phyloP scores from a whole-genome alignment of 2,329 filamentous ascomycete genomes.

The Thermochaetoides dissita region DNA sequence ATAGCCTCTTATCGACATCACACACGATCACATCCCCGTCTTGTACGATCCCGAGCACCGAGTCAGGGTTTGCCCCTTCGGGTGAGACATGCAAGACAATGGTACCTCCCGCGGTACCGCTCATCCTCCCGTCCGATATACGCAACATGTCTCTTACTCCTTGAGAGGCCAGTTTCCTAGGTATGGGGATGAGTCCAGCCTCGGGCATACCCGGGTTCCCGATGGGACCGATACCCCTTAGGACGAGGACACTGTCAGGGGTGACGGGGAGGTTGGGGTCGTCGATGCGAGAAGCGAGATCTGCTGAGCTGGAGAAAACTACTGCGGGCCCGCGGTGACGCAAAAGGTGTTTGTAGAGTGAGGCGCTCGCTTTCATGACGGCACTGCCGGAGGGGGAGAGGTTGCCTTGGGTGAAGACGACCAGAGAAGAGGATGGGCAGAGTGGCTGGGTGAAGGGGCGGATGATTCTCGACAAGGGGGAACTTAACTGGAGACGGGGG shows the following conservation, averaged over 20 bases:
- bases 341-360: slow-evolving; percentile 52
- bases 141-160: slow-evolving; percentile 69
- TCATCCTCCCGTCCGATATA: slow-evolving; percentile 78
- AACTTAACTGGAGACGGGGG: too few species aligned
- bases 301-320: slow-evolving; percentile 62
- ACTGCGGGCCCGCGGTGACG: slow-evolving; percentile 35
- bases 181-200: slow-evolving; percentile 47
- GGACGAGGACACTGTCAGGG: slow-evolving; percentile 52
- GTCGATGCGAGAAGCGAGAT: slow-evolving; percentile 52
- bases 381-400: slow-evolving; percentile 63
- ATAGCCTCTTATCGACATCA: slow-evolving; percentile 53
- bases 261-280: slow-evolving; percentile 47
- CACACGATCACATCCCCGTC: slow-evolving; percentile 71
- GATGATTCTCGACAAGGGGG: slow-evolving; percentile 31
- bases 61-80: slow-evolving; percentile 63
- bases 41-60: slow-evolving; percentile 61
- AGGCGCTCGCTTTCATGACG: slow-evolving; percentile 79
- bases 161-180: slow-evolving; percentile 64
- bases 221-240: slow-evolving; percentile 80
- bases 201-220: slow-evolving; percentile 91
- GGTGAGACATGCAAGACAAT: slow-evolving; percentile 81
- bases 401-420: slow-evolving; percentile 64
- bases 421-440: slow-evolving; percentile 63
- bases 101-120: slow-evolving; percentile 75
- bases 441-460: slow-evolving; percentile 51